These are phyloP conservation scores for Musa itinerans DNA, from an alignment of 176 grass and related monocot genomes.

Conservation along the genomic window DNA sequence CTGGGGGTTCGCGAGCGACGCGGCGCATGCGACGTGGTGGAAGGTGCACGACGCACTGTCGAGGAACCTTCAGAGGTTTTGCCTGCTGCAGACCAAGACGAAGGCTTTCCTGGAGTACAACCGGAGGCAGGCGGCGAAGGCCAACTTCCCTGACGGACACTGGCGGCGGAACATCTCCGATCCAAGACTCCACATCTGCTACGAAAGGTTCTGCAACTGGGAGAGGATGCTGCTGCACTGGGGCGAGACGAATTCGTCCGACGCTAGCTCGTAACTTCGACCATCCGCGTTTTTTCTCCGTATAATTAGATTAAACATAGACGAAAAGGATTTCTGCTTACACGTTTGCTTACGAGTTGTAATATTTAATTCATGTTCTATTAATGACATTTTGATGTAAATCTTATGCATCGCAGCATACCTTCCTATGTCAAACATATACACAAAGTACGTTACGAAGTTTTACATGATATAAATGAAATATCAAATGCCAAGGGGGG, in stretches of 20 bases:
- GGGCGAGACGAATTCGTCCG: not conserved
- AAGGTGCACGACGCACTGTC: not conserved
- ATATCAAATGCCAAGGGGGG: too few relatives aligned
- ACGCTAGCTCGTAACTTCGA: too few relatives aligned
- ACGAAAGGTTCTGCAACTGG: not conserved
- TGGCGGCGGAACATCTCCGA: slow-evolving; percentile 2
- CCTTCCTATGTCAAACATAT: too few relatives aligned
- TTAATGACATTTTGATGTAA: too few relatives aligned
- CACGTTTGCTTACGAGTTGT: too few relatives aligned
- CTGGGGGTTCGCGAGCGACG: slow-evolving; percentile 6
- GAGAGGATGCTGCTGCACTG: not conserved
- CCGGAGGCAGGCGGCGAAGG: slow-evolving; percentile 3
- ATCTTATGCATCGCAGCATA: too few relatives aligned
- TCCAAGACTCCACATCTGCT: not conserved
- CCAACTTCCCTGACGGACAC: not conserved
- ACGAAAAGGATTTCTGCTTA: too few relatives aligned
- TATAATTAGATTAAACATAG: too few relatives aligned
- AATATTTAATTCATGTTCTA: too few relatives aligned
- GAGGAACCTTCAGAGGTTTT: not conserved
- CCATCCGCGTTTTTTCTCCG: too few relatives aligned
- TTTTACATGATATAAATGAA: too few relatives aligned
- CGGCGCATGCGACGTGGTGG: slow-evolving; percentile 8
- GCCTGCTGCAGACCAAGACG: not conserved
- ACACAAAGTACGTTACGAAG: too few relatives aligned
- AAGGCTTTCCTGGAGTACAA: slow-evolving; percentile 1